Percentiles rank a stretch among this genome's conserved stretches.
These are phyloP conservation scores for Calocybe cyanea DNA, from an alignment of 768 basidiomycete species.

Conservation along the genomic window DNA sequence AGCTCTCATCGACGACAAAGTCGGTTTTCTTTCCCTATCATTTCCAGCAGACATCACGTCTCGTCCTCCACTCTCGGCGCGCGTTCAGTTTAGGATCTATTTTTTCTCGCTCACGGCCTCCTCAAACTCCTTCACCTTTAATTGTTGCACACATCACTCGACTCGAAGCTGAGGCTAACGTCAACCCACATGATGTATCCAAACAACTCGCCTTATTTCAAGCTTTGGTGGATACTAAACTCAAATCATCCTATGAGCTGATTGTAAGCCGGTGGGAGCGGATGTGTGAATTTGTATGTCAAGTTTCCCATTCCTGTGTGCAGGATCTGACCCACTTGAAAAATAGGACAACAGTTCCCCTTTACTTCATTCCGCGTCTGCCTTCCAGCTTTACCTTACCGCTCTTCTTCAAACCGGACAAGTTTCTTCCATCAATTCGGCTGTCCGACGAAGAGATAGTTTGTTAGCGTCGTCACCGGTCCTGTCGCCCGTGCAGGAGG, in stretches of 20 bases:
- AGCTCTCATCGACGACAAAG: constrained; percentile 9
- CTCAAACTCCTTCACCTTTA: constrained; percentile 52
- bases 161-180: constrained; percentile 76
- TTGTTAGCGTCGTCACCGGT: constrained; percentile 40
- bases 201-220: constrained; percentile 71
- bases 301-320: background rate
- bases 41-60: constrained; percentile 9
- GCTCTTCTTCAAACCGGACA: constrained; percentile 60
- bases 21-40: constrained; percentile 10
- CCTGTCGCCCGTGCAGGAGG: constrained; percentile 13
- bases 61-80: constrained; percentile 22
- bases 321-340: constrained; percentile 9
- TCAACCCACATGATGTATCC: constrained; percentile 60
- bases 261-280: constrained; percentile 80
- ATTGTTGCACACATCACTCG: constrained; percentile 68
- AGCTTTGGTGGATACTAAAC: constrained; percentile 60
- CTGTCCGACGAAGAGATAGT: constrained; percentile 67
- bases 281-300: constrained; percentile 77
- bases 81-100: constrained; percentile 39
- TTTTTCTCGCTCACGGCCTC: constrained; percentile 44
- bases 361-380: constrained; percentile 62
- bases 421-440: constrained; percentile 52
- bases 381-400: constrained; percentile 74
- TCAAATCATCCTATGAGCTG: constrained; percentile 66
- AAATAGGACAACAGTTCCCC: constrained; percentile 65